phyloP scores from a whole-genome alignment of 2,329 filamentous ascomycete genomes.

The Remersonia thermophila region DNA sequence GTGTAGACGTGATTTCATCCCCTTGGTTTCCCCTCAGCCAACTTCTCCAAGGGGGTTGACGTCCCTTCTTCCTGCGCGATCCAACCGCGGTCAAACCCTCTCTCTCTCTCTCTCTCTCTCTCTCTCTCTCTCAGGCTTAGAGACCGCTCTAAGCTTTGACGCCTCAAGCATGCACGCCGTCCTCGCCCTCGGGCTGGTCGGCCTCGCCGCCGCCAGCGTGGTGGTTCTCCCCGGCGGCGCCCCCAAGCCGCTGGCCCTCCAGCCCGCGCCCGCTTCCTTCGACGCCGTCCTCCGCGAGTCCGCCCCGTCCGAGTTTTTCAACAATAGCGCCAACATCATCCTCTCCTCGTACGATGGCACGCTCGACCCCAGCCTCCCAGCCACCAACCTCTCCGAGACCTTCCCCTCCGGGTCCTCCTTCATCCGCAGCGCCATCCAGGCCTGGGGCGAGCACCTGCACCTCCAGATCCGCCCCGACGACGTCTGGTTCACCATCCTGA shows the following conservation, averaged over 20 bases:
- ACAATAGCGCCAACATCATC: slow-evolving; percentile 14
- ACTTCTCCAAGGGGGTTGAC: no score
- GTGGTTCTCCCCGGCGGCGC: slow-evolving; percentile 17
- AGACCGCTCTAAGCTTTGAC: no score
- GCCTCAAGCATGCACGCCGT: not conserved
- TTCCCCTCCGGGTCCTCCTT: slow-evolving; percentile 27
- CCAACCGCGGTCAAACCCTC: no score
- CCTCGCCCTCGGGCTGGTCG: not conserved
- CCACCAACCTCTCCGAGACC: slow-evolving; percentile 8
- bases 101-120: no score
- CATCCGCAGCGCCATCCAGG: slow-evolving; percentile 32
- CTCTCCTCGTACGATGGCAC: slow-evolving; percentile 15
- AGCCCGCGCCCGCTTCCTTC: slow-evolving; percentile 6
- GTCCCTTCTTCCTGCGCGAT: not conserved
- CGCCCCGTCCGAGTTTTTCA: slow-evolving; percentile 15
- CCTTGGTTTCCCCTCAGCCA: no score
- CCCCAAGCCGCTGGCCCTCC: slow-evolving; percentile 9
- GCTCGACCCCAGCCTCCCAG: slow-evolving; percentile 7
- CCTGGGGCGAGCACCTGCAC: slow-evolving; percentile 38
- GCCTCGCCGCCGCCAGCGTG: slow-evolving; percentile 5
- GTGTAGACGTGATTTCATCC: no score
- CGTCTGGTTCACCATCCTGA: slow-evolving; percentile 42
- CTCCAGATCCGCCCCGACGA: slow-evolving; percentile 40
- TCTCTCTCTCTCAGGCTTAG: no score
- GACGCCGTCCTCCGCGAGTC: slow-evolving; percentile 12